A percentile compares a stretch with the other conserved stretches of the same genome.
These are phyloP conservation scores for Colletotrichum sublineola DNA, from an alignment of 2,329 filamentous ascomycete species.

Conservation along the genomic window DNA sequence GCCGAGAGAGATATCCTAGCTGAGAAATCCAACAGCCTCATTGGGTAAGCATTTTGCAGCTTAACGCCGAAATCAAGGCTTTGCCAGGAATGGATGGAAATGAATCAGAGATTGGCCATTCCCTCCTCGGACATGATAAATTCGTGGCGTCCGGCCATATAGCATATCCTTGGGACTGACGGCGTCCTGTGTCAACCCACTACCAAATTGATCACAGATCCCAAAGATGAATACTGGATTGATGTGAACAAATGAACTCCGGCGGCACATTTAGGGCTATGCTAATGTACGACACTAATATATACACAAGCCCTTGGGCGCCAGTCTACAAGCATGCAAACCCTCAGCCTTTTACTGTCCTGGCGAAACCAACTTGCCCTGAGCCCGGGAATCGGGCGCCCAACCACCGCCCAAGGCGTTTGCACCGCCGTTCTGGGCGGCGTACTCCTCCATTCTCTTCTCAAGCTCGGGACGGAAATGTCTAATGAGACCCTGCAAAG, in stretches of 20 bases:
- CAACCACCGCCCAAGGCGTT: conserved; percentile 86
- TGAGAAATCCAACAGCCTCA: conserved; percentile 24
- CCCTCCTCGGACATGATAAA: too few species aligned
- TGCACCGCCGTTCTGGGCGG: conserved; percentile 77
- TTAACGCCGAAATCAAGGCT: conserved; percentile 23
- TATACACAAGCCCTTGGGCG: conserved; percentile 44
- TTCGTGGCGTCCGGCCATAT: background rate
- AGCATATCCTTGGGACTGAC: background rate
- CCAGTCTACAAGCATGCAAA: conserved; percentile 40
- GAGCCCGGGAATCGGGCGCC: conserved; percentile 78
- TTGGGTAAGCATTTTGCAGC: background rate
- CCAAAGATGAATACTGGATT: background rate
- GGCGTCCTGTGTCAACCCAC: background rate
- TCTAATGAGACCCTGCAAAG: conserved; percentile 96
- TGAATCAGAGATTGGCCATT: background rate
- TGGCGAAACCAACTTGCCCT: conserved; percentile 88
- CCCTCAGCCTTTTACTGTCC: conserved; percentile 77
- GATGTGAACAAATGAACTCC: conserved; percentile 36
- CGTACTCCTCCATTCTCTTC: conserved; percentile 87
- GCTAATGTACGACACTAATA: conserved; percentile 44
- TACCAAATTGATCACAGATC: background rate
- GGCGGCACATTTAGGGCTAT: conserved; percentile 40
- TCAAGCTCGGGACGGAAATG: conserved; percentile 98
- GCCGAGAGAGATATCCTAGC: conserved; percentile 25
- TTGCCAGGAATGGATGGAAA: conserved; percentile 13